Conservation (phyloP, 148 eudicot species). For the Rhododendron ovatum region DNA sequence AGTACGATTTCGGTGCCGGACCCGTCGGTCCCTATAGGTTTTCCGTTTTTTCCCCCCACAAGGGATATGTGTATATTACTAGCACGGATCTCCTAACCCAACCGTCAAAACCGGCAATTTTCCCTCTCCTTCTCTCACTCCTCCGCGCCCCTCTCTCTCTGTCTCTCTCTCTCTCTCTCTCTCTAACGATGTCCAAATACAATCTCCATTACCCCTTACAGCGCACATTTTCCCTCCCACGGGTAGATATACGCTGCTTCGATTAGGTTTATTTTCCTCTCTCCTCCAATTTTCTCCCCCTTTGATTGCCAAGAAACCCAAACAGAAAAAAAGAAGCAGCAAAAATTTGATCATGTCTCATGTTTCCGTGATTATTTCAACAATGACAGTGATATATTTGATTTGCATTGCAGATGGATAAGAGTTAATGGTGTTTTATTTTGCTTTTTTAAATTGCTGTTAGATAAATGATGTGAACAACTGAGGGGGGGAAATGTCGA, state of each 20-base stretch:
- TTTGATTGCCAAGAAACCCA: neutral
- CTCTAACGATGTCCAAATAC: neutral
- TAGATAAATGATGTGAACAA: neutral
- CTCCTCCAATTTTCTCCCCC: neutral
- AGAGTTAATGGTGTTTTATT: neutral
- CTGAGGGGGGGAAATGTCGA: constrained; percentile 24
- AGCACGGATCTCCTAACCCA: neutral
- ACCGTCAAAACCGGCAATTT: constrained; percentile 32
- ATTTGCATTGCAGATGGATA: neutral
- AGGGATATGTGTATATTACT: too few species aligned
- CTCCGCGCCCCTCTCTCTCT: too few species aligned
- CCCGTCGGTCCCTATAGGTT: too few species aligned
- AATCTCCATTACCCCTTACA: neutral
- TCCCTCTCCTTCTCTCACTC: constrained; percentile 28
- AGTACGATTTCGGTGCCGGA: too few species aligned
- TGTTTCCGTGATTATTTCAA: neutral
- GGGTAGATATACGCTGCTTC: neutral
- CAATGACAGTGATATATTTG: neutral
- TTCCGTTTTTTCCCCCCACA: too few species aligned
- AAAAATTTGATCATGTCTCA: neutral
- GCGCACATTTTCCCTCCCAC: neutral
- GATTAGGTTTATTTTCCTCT: constrained; percentile 4
- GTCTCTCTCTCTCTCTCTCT: constrained; percentile 17
- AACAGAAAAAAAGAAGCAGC: neutral
- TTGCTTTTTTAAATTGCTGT: neutral